These are phyloP conservation scores for Zoysia japonica DNA, from an alignment of 176 grass and related monocot species.

Conservation along the genomic window DNA sequence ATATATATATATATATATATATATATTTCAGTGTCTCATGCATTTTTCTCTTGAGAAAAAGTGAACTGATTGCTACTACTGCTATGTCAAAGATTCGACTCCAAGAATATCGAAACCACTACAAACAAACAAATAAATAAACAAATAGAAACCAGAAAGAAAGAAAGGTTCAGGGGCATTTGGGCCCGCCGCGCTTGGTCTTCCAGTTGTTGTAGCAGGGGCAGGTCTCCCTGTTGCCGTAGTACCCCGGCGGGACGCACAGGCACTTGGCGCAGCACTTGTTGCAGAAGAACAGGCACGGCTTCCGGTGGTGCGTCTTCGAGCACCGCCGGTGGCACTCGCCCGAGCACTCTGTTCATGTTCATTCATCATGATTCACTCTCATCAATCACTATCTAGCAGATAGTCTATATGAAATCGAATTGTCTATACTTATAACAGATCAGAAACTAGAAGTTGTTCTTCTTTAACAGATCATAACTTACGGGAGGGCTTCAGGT, in stretches of 20 bases:
- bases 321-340: constrained; percentile 41
- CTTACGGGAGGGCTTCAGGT: constrained; percentile 22
- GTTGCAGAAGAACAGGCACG: constrained; percentile 52
- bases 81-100: no score
- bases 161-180: neutral
- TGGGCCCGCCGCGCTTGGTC: constrained; percentile 53
- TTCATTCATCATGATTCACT: neutral
- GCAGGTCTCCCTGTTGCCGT: constrained; percentile 45
- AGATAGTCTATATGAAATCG: no score
- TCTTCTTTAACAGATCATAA: no score
- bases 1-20: no score
- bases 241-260: constrained; percentile 36
- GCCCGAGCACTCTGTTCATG: constrained; percentile 22
- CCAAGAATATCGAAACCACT: no score
- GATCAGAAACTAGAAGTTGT: neutral
- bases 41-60: no score
- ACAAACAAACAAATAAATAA: no score
- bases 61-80: no score
- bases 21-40: no score
- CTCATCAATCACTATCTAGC: no score
- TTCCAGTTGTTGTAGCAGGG: constrained; percentile 60
- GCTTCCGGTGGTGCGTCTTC: constrained; percentile 44
- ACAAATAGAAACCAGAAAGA: no score
- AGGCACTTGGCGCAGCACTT: constrained; percentile 53
- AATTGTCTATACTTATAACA: no score